Base-by-base conservation (phyloP, 257 asterid genomes). In the Apocynum venetum region DNA sequence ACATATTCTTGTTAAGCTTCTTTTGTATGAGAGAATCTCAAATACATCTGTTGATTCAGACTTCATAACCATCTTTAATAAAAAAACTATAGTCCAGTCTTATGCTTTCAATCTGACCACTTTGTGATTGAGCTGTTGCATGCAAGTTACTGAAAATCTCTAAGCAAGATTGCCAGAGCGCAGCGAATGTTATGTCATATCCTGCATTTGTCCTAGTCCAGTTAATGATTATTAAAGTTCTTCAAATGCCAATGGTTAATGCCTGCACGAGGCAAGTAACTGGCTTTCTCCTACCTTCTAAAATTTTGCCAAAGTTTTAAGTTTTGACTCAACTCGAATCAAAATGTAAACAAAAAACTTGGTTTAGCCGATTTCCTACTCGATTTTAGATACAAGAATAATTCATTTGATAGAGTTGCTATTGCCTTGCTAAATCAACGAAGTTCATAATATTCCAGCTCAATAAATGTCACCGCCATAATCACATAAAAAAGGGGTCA, bases 21-120 rank as follows among this genome's bases (percentile, higher is more conserved):
- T 31, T 68, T 31, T 49, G n/a, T 47, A 17, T 70, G 59, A 38
- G 11, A 51, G 47, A 72, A 72, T 72, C 76, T 72, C 47, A 13
- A 47, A 25, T 7, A n/a, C 8, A 53, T 57, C 38, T 13, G 15
- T 1, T 25, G 40, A 25, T 43, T 59, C n/a, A 25, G 31, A 25
- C 31, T 25, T 25, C 31, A 25, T 25, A 25, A 25, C 31, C 31
- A 25, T 25, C 40, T 60, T 1, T 60, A 60, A 31, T 8, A 0
- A 0, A 3, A n/a, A 43, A 0, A 4, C 49, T 11, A 9, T 13
- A 0, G 25, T 73, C 41, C 12, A 41, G n/a, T 60, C 67, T 59
- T 60, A 25, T 60, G 67, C 67, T 60, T n/a, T 60, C 41, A 3
- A 31, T 25, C 10, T 8, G 41, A 60, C 0, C 36, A 60, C 14